These are phyloP conservation scores for Neofusicoccum sp. DNA, from an alignment of 2,329 filamentous ascomycete genomes.

Conservation along the genomic window DNA sequence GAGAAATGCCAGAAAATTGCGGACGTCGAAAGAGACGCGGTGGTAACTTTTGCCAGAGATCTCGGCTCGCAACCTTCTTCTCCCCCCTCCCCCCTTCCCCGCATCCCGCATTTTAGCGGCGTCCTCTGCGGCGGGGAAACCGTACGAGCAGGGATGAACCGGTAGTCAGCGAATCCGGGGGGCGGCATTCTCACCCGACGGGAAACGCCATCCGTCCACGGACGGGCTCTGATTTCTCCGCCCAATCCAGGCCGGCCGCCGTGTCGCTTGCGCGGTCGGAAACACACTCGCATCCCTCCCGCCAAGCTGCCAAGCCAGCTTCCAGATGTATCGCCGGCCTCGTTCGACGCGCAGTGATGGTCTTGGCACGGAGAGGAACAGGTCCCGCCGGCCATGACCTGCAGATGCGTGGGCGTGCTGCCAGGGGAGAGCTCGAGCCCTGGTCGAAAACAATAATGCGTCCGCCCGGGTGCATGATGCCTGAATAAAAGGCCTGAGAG, in stretches of 20 bases:
- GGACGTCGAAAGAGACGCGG: too few species aligned
- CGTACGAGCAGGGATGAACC: too few species aligned
- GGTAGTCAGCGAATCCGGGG: too few species aligned
- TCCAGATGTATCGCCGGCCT: not conserved
- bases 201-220: not conserved
- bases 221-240: constrained; percentile 10
- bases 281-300: not conserved
- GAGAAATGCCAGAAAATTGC: not conserved
- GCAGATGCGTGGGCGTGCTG: not conserved
- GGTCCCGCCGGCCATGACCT: not conserved
- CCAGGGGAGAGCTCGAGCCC: not conserved
- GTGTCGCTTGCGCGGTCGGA: not conserved
- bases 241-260: constrained; percentile 1
- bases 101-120: too few species aligned
- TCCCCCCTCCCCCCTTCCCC: too few species aligned
- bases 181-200: too few species aligned
- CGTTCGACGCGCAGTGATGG: not conserved
- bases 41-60: too few species aligned
- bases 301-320: not conserved
- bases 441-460: not conserved
- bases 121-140: too few species aligned
- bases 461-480: not conserved
- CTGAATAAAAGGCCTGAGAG: not conserved
- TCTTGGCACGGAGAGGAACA: constrained; percentile 1
- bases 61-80: too few species aligned